Conservation (phyloP, 805 yeast genomes). For the Ogataea wickerhamii region DNA sequence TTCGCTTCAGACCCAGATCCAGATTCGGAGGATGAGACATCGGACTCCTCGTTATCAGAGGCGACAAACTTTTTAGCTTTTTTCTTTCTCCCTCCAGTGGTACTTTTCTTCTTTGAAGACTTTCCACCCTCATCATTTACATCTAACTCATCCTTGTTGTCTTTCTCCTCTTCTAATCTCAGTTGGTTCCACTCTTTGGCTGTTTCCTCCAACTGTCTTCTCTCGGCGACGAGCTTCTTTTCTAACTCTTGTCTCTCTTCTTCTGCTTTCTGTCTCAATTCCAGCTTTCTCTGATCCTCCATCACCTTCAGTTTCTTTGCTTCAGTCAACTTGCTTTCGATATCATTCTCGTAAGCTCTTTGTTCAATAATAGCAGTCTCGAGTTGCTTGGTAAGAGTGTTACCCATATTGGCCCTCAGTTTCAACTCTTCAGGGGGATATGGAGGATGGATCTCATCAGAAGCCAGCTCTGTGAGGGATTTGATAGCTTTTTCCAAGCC, state of each 20-base stretch:
- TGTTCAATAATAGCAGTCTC: slow-evolving; percentile 72
- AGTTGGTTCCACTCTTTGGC: slow-evolving; percentile 52
- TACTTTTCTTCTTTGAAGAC: slow-evolving; percentile 29
- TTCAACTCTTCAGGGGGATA: slow-evolving; percentile 75
- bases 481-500: slow-evolving; percentile 63
- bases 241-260: slow-evolving; percentile 45
- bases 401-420: slow-evolving; percentile 85
- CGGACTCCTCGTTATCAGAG: slow-evolving; percentile 39
- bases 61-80: slow-evolving; percentile 33
- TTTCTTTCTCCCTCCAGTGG: slow-evolving; percentile 19
- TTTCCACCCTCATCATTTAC: slow-evolving; percentile 33
- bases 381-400: slow-evolving; percentile 69
- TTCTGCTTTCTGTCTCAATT: slow-evolving; percentile 42
- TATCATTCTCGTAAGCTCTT: slow-evolving; percentile 54
- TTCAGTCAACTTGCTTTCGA: slow-evolving; percentile 60
- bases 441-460: slow-evolving; percentile 58
- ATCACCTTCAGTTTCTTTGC: slow-evolving; percentile 62
- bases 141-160: slow-evolving; percentile 33
- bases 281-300: slow-evolving; percentile 45
- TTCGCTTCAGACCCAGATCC: slow-evolving; percentile 12
- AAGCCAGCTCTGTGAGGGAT: slow-evolving; percentile 56
- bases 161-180: slow-evolving; percentile 34
- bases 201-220: slow-evolving; percentile 49
- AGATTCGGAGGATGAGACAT: slow-evolving; percentile 11
- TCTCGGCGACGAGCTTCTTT: slow-evolving; percentile 42